phyloP scores from a whole-genome alignment of 2,329 filamentous ascomycete species.

The Beauveria rudraprayagi region DNA sequence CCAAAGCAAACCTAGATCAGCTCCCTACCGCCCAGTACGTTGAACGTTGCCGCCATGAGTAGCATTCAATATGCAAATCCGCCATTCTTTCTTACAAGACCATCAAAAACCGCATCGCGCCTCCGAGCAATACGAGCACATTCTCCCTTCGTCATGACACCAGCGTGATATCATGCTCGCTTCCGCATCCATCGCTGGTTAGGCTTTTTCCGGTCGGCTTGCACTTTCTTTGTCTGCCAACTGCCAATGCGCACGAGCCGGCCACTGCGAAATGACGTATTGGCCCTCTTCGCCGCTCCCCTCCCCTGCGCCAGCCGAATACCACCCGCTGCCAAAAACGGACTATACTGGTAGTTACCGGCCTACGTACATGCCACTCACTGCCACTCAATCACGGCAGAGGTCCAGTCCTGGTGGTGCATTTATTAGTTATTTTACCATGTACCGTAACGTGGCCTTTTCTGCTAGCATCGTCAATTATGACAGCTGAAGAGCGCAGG shows the following conservation, averaged over 20 bases:
- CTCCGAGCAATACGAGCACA: background rate
- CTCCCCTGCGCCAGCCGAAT: background rate
- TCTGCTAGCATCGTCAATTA: background rate
- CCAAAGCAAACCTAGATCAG: too few species aligned
- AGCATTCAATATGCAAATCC: too few species aligned
- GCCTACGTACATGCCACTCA: background rate
- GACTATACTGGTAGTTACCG: background rate
- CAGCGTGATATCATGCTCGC: background rate
- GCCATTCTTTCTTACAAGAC: too few species aligned
- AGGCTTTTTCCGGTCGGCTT: background rate
- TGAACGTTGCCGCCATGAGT: too few species aligned
- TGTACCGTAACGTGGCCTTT: background rate
- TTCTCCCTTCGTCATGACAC: background rate
- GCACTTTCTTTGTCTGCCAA: too few species aligned
- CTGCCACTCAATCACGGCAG: too few species aligned
- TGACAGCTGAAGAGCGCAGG: background rate
- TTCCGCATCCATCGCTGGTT: constrained; percentile 2
- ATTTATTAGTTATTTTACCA: background rate
- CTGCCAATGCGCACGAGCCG: background rate
- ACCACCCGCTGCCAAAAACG: constrained; percentile 7
- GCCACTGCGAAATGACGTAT: constrained; percentile 3
- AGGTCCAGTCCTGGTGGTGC: background rate
- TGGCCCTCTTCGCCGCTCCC: background rate
- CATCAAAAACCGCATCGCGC: too few species aligned
- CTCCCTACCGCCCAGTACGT: too few species aligned